These are phyloP conservation scores for Fusarium luffae DNA, from an alignment of 2,329 filamentous ascomycete species.

Conservation along the genomic window DNA sequence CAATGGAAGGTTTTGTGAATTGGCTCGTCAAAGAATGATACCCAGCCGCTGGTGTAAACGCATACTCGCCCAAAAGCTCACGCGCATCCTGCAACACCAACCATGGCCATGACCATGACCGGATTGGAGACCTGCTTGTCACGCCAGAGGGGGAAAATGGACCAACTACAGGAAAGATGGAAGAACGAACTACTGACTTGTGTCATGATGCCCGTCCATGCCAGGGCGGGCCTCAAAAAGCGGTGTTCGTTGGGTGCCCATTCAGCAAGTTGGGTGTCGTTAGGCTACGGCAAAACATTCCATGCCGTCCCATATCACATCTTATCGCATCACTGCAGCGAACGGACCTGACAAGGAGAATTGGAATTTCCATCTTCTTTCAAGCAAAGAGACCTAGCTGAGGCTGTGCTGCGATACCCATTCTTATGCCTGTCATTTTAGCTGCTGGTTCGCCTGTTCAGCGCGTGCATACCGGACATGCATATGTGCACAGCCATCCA, in stretches of 20 bases:
- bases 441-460: slow-evolving; percentile 19
- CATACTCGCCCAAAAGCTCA: slow-evolving; percentile 38
- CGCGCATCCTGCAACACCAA: slow-evolving; percentile 26
- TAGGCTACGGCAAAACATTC: slow-evolving; percentile 23
- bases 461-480: slow-evolving; percentile 8
- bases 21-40: slow-evolving; percentile 1
- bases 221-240: slow-evolving; percentile 35
- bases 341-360: not conserved
- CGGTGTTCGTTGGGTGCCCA: slow-evolving; percentile 26
- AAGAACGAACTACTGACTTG: slow-evolving; percentile 8
- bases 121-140: slow-evolving; percentile 22
- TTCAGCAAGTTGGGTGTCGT: slow-evolving; percentile 37
- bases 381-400: slow-evolving; percentile 8
- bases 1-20: not conserved
- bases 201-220: slow-evolving; percentile 6
- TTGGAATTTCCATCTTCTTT: slow-evolving; percentile 37
- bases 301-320: slow-evolving; percentile 1
- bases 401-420: slow-evolving; percentile 26
- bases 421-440: slow-evolving; percentile 14
- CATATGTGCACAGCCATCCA: slow-evolving; percentile 19
- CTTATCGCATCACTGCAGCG: not conserved
- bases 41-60: slow-evolving; percentile 18
- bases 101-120: slow-evolving; percentile 26
- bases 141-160: slow-evolving; percentile 19
- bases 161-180: slow-evolving; percentile 23